phyloP scores from a whole-genome alignment of 805 yeast species.

The Naumovozyma castellii region DNA sequence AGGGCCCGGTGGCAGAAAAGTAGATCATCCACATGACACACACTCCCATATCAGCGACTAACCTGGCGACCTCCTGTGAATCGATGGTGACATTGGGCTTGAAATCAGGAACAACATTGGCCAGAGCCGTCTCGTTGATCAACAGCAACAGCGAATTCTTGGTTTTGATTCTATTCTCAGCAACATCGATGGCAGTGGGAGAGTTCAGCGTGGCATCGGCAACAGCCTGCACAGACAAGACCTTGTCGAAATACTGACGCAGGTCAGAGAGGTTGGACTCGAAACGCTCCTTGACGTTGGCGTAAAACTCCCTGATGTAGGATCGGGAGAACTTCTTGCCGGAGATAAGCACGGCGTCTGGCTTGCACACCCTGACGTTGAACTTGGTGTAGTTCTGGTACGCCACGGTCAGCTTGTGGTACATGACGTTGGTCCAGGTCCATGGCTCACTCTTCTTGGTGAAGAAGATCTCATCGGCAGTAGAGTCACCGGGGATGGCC shows the following conservation, averaged over 20 bases:
- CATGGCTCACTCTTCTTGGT: neutral
- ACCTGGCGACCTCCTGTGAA: neutral
- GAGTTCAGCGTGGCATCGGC: neutral
- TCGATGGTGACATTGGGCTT: neutral
- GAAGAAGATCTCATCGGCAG: neutral
- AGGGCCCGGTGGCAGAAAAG: constrained; percentile 2
- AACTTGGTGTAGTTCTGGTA: neutral
- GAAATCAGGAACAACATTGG: neutral
- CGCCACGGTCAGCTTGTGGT: neutral
- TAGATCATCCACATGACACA: constrained; percentile 5
- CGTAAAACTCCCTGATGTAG: neutral
- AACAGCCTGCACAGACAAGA: neutral
- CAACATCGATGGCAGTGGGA: neutral
- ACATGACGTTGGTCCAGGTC: neutral
- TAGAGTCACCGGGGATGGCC: neutral
- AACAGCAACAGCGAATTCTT: neutral
- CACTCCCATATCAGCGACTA: constrained; percentile 1
- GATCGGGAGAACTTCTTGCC: neutral
- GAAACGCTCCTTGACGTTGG: neutral
- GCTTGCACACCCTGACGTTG: neutral
- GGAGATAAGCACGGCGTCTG: neutral
- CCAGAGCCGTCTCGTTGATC: neutral
- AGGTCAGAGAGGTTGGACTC: neutral
- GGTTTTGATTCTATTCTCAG: neutral
- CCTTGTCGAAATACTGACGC: neutral